phyloP scores from a whole-genome alignment of 768 basidiomycete species.

The Leccinum obscurum region DNA sequence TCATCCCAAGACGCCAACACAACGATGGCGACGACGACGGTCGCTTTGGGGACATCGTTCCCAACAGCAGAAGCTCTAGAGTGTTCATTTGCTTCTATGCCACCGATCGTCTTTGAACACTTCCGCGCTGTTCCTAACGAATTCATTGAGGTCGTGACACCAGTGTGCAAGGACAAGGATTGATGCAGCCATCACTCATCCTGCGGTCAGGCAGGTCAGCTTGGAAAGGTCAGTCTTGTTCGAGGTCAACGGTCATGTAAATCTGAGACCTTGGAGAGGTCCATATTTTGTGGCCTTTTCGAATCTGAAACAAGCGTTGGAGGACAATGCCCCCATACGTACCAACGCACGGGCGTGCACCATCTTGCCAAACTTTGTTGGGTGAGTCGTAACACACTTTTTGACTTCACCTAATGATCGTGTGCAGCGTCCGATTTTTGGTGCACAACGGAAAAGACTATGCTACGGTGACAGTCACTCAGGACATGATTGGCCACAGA shows the following conservation, averaged over 20 bases:
- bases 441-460: conserved; percentile 96
- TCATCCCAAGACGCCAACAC: no score
- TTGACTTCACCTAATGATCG: not conserved
- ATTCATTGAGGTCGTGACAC: no score
- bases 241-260: not conserved
- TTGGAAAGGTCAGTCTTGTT: conserved; percentile 65
- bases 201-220: conserved; percentile 73
- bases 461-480: conserved; percentile 80
- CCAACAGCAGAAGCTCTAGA: no score
- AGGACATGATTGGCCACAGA: conserved; percentile 99
- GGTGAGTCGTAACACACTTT: conserved; percentile 50
- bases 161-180: no score
- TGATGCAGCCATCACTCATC: conserved; percentile 64
- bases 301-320: conserved; percentile 75
- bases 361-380: conserved; percentile 93
- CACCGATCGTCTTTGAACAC: no score
- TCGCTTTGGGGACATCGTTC: no score
- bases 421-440: conserved; percentile 73
- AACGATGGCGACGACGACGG: no score
- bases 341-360: conserved; percentile 90
- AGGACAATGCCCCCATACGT: conserved; percentile 78
- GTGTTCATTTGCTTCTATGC: no score
- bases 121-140: no score
- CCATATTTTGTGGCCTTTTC: conserved; percentile 96
- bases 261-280: conserved; percentile 45